Percentiles rank a stretch among this genome's conserved stretches.
These are phyloP conservation scores for Microcyclospora pomicola DNA, from an alignment of 2,329 filamentous ascomycete genomes.

Conservation along the genomic window DNA sequence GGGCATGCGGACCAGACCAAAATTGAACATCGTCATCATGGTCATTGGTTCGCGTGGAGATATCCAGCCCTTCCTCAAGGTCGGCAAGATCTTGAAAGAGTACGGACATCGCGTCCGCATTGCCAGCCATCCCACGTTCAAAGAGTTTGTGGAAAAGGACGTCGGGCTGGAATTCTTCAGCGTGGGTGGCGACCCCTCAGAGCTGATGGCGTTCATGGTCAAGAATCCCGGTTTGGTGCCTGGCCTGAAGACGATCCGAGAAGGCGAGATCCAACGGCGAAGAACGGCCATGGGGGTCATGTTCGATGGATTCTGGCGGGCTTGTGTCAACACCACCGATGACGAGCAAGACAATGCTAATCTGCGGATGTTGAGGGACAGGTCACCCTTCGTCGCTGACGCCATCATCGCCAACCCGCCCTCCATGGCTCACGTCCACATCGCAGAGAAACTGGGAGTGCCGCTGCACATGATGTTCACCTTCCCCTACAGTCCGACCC, in stretches of 20 bases:
- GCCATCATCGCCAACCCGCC: conserved; percentile 79
- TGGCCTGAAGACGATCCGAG: conserved; percentile 54
- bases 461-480: conserved; percentile 47
- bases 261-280: conserved; percentile 56
- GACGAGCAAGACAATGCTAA: conserved; percentile 47
- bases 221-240: conserved; percentile 71
- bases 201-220: conserved; percentile 81
- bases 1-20: conserved; percentile 25
- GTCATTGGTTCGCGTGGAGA: conserved; percentile 71
- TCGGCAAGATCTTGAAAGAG: conserved; percentile 57
- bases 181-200: conserved; percentile 63
- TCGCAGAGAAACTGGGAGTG: conserved; percentile 63
- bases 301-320: conserved; percentile 71
- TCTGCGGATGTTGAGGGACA: conserved; percentile 50
- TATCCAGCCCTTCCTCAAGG: conserved; percentile 64
- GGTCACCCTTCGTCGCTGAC: conserved; percentile 52
- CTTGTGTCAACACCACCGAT: conserved; percentile 61
- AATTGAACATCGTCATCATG: conserved; percentile 68
- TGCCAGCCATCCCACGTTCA: conserved; percentile 65
- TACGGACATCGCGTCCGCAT: conserved; percentile 64
- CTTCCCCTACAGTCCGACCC: conserved; percentile 64
- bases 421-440: conserved; percentile 64
- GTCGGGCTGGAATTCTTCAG: conserved; percentile 66
- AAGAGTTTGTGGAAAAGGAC: conserved; percentile 60
- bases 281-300: conserved; percentile 63